Evolutionary conservation across 768 basidiomycete genomes (phyloP), one percentile per base, ranked within the genome.

Genomic region (Collybia mongolica): DNA sequence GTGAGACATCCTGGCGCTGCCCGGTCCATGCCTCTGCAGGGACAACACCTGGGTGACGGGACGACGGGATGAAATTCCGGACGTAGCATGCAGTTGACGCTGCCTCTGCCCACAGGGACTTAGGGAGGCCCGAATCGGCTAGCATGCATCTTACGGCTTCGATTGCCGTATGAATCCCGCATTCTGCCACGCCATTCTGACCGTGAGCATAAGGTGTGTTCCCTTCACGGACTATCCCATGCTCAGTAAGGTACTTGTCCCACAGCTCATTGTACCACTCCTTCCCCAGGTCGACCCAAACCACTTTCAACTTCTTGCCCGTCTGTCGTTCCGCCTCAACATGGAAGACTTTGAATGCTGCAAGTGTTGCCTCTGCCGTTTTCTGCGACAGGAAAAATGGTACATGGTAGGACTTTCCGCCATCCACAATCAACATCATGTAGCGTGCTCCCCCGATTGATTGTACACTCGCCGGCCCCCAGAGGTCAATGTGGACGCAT

Each of bases 121-220:
- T 49, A 0, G 63, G 59, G 2, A 67, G 40, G 0, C 58, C 48
- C 2, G 48, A 42, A 8, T 59, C 62, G 1, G 50, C 23, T 1
- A 68, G 50, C 40, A 64, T 53, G 1, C 59, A 54, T 0, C 62
- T 47, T 0, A 54, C 53, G 6, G 46, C 39, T 11, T 65, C 57
- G 5, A 61, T 42, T 1, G 65, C 45, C 1, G 57, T 60, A 0
- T 50, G 50, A 23, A 65, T 68, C 0, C 53, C 46, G 0, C 52
- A 53, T 41, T 71, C 62, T 0, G 59, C 62, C 1, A 66, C 45
- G 0, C 67, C 63, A 28, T 70, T 69, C 32, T 65, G 65, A 2
- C 58, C 22, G 3, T 64, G 63, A 0, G 61, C 59, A 40, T 68
- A 48, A 1, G 61, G 64, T 0, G 54, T 54, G 14, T 57, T 66